phyloP scores from a whole-genome alignment of 2,329 filamentous ascomycete species.

The Microdochium nivale region DNA sequence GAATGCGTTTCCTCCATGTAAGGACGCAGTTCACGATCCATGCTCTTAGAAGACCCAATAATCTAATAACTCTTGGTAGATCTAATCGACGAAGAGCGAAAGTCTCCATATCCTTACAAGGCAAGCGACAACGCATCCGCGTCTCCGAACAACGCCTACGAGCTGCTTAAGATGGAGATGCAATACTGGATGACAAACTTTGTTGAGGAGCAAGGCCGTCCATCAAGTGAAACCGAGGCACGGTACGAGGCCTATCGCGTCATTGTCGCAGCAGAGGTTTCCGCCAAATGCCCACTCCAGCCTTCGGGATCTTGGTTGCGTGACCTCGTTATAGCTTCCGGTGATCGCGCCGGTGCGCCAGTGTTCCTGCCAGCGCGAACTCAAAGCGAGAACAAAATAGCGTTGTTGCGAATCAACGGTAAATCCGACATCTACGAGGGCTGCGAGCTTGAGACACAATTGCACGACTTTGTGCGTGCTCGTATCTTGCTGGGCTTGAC shows the following conservation, averaged over 20 bases:
- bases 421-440: conserved; percentile 48
- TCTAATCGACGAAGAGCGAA: conserved; percentile 55
- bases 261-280: conserved; percentile 43
- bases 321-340: conserved; percentile 46
- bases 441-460: conserved; percentile 45
- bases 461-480: conserved; percentile 43
- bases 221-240: conserved; percentile 42
- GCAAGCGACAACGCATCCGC: conserved; percentile 34
- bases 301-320: conserved; percentile 44
- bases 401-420: conserved; percentile 45
- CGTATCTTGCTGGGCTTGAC: conserved; percentile 47
- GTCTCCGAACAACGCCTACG: conserved; percentile 49
- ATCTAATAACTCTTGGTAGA: conserved; percentile 37
- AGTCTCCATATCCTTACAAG: conserved; percentile 44
- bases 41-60: not conserved
- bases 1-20: conserved; percentile 59
- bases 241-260: conserved; percentile 51
- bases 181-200: conserved; percentile 40
- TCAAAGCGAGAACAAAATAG: conserved; percentile 36
- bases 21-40: conserved; percentile 12
- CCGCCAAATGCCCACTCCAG: conserved; percentile 28
- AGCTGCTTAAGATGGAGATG: conserved; percentile 50
- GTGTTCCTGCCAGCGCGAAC: conserved; percentile 38
- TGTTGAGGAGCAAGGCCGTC: conserved; percentile 27
- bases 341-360: conserved; percentile 31